Base-by-base conservation (phyloP, 306 rosid genomes). In the Betula pendula region DNA sequence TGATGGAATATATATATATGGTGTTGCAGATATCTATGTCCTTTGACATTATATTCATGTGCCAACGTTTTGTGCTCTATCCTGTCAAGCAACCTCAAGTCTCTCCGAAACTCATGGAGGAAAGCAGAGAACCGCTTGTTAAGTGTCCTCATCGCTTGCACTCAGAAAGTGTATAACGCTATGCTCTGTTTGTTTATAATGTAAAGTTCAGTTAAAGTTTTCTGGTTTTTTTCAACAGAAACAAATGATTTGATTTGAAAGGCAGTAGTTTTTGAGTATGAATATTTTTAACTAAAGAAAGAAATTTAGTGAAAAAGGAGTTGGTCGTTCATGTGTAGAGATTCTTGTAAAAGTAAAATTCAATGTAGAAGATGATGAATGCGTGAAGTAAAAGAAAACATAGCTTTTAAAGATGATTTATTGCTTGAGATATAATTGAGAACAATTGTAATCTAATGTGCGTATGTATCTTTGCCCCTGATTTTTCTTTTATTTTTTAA, bases 21-120 rank as follows among this genome's bases (percentile, higher is more conserved):
- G 11, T 45, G 17, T 79, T 87, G 89, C 97, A 93, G 97, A 87
- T 91, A 53, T 83, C 94, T 71, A 65, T 93, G 55, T 84, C 85
- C 87, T 93, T 89, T 85, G 97, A 93, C 77, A 80, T 91, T 59
- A 80, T 91, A 19, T 93, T 93, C 89, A 85, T 91, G 79, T 43
- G 59, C 48, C 98, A 93, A 82, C 97, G 88, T 79, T 93, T 77
- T 72, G 72, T 91, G 71, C 77, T 91, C 48, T 93, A 93, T 80
- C 91, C 90, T 19, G 62, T 20, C 8, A 79, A 73, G 55, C 85
- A 65, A 40, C 72, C 71, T 2, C 40, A 63, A 70, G 50, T 76
- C 68, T 43, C 85, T 72, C 7, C 73, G 8, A 82, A 77, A 76
- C 63, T 7, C 50, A 67, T 56, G 58, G 74, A 78, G n/a, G 90